Evolutionary conservation across 192 early-diverging fungal species (phyloP).

Genomic region (Coemansia interrupta): DNA sequence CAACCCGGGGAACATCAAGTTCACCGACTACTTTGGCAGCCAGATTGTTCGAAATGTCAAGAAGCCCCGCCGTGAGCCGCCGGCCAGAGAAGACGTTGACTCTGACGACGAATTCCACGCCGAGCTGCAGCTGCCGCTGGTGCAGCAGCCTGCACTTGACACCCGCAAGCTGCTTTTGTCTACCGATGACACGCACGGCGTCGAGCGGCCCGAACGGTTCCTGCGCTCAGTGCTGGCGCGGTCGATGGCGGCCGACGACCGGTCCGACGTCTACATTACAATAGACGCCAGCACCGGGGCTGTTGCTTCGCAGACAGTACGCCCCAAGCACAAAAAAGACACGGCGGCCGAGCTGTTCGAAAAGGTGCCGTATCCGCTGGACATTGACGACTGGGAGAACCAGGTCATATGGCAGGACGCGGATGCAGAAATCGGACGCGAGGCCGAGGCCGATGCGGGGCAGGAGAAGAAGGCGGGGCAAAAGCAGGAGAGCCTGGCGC

Average conservation of each 20-base stretch:
- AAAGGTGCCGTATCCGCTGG: constrained; percentile 61
- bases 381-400: constrained; percentile 82
- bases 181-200: neutral
- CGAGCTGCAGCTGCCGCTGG: constrained; percentile 4
- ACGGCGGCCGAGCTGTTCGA: constrained; percentile 37
- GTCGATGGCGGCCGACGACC: constrained; percentile 36
- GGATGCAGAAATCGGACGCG: constrained; percentile 13
- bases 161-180: constrained; percentile 30
- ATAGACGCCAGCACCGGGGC: constrained; percentile 29
- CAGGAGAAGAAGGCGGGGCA: no score
- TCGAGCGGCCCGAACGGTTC: constrained; percentile 10
- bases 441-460: constrained; percentile 28
- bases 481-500: no score
- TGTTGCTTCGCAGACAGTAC: constrained; percentile 22
- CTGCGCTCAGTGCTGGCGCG: constrained; percentile 19
- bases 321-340: constrained; percentile 24
- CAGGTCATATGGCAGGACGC: constrained; percentile 65
- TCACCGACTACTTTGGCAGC: constrained; percentile 47
- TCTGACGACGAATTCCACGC: constrained; percentile 3
- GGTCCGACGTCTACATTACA: constrained; percentile 30
- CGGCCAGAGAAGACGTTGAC: neutral
- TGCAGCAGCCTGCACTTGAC: constrained; percentile 24
- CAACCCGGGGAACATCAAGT: constrained; percentile 29
- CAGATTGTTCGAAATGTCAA: constrained; percentile 26
- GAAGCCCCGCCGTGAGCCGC: constrained; percentile 25